Percentiles rank a stretch among this genome's conserved stretches.
These are phyloP conservation scores for Ambrosia hybrid DNA, from an alignment of 140 eudicot genomes.

Conservation along the genomic window DNA sequence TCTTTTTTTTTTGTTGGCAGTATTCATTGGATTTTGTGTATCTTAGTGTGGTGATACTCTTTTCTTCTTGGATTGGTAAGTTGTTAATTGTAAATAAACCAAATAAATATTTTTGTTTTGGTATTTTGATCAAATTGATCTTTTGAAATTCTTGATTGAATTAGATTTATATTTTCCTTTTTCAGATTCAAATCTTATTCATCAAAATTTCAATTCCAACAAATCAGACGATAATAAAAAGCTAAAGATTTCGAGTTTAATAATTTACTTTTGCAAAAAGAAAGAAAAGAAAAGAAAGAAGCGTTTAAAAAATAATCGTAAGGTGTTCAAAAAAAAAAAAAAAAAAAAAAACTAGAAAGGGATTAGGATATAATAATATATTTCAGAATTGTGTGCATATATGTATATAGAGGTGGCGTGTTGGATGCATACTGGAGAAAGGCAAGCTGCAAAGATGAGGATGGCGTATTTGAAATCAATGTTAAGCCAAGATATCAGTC, in stretches of 20 bases:
- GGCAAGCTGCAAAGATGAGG: conserved; percentile 98
- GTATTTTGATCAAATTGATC: conserved; percentile 3
- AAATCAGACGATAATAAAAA: too few species aligned
- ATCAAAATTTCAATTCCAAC: too few species aligned
- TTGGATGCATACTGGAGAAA: conserved; percentile 98
- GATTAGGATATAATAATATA: background rate
- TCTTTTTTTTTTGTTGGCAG: conserved; percentile 49
- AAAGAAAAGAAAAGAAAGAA: too few species aligned
- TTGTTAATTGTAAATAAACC: background rate
- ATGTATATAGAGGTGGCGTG: conserved; percentile 79
- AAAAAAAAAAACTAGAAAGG: too few species aligned
- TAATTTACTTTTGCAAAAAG: too few species aligned
- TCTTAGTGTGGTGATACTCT: conserved; percentile 82
- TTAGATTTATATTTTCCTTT: too few species aligned
- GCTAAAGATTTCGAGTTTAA: too few species aligned
- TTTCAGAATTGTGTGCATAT: too few species aligned
- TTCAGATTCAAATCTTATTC: too few species aligned
- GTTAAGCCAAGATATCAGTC: conserved; percentile 93
- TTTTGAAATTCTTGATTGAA: background rate
- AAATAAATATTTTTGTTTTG: background rate
- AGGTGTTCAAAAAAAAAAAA: too few species aligned
- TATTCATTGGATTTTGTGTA: conserved; percentile 94
- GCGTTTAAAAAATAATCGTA: too few species aligned
- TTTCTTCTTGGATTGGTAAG: conserved; percentile 96
- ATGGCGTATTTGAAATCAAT: conserved; percentile 88